Conservation (phyloP, 2,329 filamentous ascomycete species). For the Ceratocystis albifundus region DNA sequence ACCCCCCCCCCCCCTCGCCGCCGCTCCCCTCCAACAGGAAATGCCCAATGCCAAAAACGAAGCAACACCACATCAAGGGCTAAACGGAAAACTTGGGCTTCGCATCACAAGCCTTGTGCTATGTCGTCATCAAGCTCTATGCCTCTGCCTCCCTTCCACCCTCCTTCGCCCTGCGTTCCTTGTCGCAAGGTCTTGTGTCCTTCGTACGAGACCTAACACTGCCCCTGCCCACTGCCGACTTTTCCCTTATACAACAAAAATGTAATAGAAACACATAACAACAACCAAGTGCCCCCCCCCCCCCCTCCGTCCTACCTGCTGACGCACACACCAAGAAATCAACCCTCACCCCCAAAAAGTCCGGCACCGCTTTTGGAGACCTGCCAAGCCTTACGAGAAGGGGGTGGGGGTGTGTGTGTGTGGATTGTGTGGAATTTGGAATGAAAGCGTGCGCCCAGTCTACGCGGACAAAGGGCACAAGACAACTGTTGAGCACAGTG, state of each 20-base stretch:
- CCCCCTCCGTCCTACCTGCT: background rate
- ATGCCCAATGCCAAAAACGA: background rate
- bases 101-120: background rate
- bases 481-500: too few species aligned
- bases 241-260: too few species aligned
- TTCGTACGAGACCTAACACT: background rate
- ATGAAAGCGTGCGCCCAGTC: background rate
- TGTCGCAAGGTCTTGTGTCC: background rate
- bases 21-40: too few species aligned
- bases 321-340: background rate
- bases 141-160: background rate
- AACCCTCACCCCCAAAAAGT: background rate
- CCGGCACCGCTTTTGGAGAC: background rate
- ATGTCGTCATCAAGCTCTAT: conserved; percentile 2
- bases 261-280: background rate
- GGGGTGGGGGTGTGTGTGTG: background rate
- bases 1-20: too few species aligned
- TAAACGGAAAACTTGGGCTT: background rate
- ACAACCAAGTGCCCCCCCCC: background rate
- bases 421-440: background rate
- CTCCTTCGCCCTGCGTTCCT: background rate
- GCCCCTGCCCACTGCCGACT: background rate
- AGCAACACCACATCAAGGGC: background rate
- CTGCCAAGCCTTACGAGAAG: background rate
- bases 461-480: too few species aligned